Conservation (phyloP, 805 yeast genomes). For the Grigorovia transvaalensis region DNA sequence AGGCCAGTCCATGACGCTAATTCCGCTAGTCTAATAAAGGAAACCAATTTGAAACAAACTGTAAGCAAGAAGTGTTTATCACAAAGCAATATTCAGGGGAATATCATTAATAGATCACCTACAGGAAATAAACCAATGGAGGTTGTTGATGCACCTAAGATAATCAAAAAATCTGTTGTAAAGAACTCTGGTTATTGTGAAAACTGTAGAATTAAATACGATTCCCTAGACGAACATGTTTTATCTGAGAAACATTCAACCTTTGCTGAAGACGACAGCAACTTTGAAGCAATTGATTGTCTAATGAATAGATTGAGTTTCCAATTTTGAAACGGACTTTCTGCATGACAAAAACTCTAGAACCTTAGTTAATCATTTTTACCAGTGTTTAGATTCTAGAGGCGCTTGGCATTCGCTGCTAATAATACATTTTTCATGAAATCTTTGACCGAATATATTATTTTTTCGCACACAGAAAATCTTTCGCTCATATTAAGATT, state of each 20-base stretch:
- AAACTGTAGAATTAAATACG: constrained; percentile 79
- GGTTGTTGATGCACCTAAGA: neutral
- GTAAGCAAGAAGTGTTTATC: neutral
- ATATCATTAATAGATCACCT: neutral
- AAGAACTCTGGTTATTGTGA: constrained; percentile 76
- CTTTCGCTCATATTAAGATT: neutral
- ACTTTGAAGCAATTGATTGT: constrained; percentile 69
- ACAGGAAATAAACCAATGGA: neutral
- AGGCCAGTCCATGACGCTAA: neutral
- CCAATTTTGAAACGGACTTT: constrained; percentile 11
- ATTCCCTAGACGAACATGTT: constrained; percentile 69
- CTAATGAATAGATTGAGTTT: constrained; percentile 40
- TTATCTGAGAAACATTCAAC: constrained; percentile 57
- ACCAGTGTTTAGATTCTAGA: neutral
- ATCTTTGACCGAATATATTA: neutral
- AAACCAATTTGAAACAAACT: neutral
- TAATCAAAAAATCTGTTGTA: constrained; percentile 9
- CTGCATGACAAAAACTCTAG: neutral
- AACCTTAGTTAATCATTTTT: neutral
- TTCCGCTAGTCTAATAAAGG: neutral
- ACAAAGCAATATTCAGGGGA: neutral
- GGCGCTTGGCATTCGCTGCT: neutral
- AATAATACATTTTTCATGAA: neutral
- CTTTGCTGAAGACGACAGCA: constrained; percentile 62
- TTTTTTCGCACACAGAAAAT: neutral